phyloP scores from a whole-genome alignment of 768 basidiomycete genomes.

The Lactarius evosmus region DNA sequence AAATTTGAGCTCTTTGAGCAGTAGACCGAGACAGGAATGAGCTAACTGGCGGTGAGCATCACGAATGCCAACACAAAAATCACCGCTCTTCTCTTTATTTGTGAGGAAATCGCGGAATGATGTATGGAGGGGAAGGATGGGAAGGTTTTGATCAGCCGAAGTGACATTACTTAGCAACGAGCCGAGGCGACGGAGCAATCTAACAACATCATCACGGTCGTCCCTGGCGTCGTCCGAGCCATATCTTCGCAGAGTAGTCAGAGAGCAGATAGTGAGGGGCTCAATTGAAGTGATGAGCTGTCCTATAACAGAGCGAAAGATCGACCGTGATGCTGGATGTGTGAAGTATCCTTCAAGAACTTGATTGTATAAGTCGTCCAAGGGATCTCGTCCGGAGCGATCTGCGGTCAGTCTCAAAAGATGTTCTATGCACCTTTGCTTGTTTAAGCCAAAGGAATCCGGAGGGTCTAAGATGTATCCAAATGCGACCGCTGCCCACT shows the following conservation, averaged over 20 bases:
- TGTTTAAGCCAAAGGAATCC: not conserved
- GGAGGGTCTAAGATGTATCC: not conserved
- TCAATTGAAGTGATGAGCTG: not conserved
- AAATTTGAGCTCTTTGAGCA: not conserved
- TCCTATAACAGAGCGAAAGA: not conserved
- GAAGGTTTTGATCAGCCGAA: not conserved
- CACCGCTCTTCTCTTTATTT: not conserved
- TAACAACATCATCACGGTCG: not conserved
- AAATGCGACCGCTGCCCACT: not conserved
- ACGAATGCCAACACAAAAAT: not conserved
- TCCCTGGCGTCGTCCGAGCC: too few relatives aligned
- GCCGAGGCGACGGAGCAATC: not conserved
- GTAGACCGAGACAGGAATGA: not conserved
- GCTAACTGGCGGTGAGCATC: not conserved
- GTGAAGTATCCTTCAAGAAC: not conserved
- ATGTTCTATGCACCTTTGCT: not conserved
- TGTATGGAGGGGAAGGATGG: not conserved
- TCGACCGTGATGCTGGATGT: not conserved
- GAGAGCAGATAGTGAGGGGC: not conserved
- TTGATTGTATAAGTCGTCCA: not conserved
- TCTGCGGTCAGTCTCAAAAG: not conserved
- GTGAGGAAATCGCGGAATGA: constrained; percentile 6
- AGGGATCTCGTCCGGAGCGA: not conserved
- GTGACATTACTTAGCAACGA: constrained; percentile 8
- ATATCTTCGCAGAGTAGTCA: not conserved